A percentile compares a stretch with the other conserved stretches of the same genome.
phyloP scores from a whole-genome alignment of 805 yeast species.

The Candida ortonii region DNA sequence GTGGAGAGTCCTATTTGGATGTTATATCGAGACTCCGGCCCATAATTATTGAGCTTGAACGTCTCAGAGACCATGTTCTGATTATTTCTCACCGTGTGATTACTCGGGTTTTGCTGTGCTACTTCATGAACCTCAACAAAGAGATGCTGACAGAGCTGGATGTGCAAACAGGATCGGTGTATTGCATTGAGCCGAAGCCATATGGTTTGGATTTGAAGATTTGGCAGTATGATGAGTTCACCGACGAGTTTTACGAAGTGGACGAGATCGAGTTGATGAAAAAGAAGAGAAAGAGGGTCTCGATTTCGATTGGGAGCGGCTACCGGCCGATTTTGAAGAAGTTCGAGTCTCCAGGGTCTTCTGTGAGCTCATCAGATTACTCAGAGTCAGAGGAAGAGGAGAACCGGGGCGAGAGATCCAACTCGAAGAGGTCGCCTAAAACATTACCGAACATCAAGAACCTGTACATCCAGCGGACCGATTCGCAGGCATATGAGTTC shows the following conservation, averaged over 20 bases:
- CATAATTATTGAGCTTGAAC: conserved; percentile 35
- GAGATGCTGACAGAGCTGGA: conserved; percentile 38
- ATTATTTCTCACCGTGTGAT: conserved; percentile 36
- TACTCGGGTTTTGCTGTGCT: conserved; percentile 34
- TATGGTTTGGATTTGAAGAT: conserved; percentile 37
- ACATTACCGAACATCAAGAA: conserved; percentile 13
- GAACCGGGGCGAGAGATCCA: conserved; percentile 3
- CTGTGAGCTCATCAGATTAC: conserved; percentile 18
- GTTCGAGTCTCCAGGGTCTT: conserved; percentile 10
- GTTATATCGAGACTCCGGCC: conserved; percentile 36
- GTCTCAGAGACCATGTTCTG: conserved; percentile 35
- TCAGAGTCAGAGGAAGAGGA: conserved; percentile 17
- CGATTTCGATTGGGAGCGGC: conserved; percentile 23
- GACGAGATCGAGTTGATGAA: conserved; percentile 37
- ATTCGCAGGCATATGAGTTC: conserved; percentile 34
- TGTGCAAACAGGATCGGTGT: conserved; percentile 35
- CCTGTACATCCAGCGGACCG: conserved; percentile 24
- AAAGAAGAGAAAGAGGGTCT: conserved; percentile 31
- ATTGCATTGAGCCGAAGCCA: conserved; percentile 39
- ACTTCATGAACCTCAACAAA: conserved; percentile 36
- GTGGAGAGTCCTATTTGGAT: conserved; percentile 39
- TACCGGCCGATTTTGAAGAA: conserved; percentile 23
- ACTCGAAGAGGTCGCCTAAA: conserved; percentile 1
- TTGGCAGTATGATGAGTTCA: conserved; percentile 35
- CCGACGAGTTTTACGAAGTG: conserved; percentile 37